phyloP scores from a whole-genome alignment of 1,139 yeast genomes.

The Meyerozyma smithsonii region DNA sequence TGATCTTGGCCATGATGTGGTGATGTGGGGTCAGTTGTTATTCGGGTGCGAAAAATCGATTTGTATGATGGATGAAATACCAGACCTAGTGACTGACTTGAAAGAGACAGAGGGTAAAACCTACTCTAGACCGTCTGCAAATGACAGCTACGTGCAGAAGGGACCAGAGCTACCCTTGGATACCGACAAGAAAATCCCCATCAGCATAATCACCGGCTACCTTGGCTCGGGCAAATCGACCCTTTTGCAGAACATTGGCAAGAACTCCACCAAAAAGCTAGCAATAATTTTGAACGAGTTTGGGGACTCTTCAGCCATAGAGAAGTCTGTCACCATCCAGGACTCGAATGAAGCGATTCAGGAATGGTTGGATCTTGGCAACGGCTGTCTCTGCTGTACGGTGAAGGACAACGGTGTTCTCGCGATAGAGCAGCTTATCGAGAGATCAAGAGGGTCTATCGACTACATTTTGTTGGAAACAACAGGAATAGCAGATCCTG shows the following conservation, averaged over 20 bases:
- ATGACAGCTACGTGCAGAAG: not conserved
- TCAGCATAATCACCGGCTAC: constrained; percentile 91
- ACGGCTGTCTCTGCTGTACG: constrained; percentile 95
- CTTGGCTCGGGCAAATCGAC: constrained; percentile 95
- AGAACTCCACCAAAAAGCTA: constrained; percentile 61
- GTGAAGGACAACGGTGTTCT: constrained; percentile 91
- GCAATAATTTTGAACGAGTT: constrained; percentile 92
- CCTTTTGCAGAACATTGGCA: constrained; percentile 67
- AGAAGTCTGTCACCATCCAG: constrained; percentile 75
- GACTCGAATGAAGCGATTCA: constrained; percentile 59
- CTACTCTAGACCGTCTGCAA: not conserved
- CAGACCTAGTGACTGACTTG: constrained; percentile 21
- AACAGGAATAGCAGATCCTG: constrained; percentile 98
- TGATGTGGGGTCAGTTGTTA: constrained; percentile 6
- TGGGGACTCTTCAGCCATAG: constrained; percentile 87
- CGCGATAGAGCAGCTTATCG: constrained; percentile 87
- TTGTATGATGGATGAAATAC: constrained; percentile 40
- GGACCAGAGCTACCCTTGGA: not conserved
- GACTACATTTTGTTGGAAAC: constrained; percentile 91
- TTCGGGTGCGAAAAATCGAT: not conserved
- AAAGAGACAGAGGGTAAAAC: constrained; percentile 1
- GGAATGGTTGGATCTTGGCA: constrained; percentile 95
- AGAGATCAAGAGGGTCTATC: constrained; percentile 64
- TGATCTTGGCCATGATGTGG: constrained; percentile 15
- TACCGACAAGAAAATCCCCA: constrained; percentile 58